Conservation (phyloP, 805 yeast species). For the Lachancea meyersii region DNA sequence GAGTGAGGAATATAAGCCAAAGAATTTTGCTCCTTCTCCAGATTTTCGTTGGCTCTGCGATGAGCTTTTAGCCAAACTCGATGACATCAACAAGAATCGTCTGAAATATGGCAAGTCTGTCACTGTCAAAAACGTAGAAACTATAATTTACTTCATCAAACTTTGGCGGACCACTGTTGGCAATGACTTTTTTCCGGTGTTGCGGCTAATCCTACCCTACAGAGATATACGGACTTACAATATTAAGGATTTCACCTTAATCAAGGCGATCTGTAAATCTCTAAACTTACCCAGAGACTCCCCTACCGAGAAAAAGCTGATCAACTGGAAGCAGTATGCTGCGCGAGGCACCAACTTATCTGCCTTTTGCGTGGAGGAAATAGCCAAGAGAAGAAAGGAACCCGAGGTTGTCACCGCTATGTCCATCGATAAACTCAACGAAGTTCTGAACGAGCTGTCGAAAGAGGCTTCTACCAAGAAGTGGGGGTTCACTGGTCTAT, state of each 20-base stretch:
- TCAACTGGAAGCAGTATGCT: constrained; percentile 43
- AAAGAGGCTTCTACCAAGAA: constrained; percentile 18
- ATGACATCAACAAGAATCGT: constrained; percentile 16
- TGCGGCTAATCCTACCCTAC: constrained; percentile 55
- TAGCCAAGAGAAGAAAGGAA: constrained; percentile 43
- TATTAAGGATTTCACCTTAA: constrained; percentile 58
- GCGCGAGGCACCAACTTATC: constrained; percentile 44
- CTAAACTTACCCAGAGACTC: constrained; percentile 56
- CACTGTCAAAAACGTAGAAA: constrained; percentile 20
- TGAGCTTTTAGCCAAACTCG: constrained; percentile 28
- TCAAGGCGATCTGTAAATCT: constrained; percentile 43
- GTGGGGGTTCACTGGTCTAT: constrained; percentile 17
- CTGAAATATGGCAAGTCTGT: constrained; percentile 16
- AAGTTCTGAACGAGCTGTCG: constrained; percentile 41
- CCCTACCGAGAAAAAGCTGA: constrained; percentile 47
- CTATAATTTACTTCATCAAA: constrained; percentile 38
- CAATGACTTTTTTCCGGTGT: constrained; percentile 58
- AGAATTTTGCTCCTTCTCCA: constrained; percentile 34
- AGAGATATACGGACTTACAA: constrained; percentile 57
- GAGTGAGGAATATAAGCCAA: constrained; percentile 10
- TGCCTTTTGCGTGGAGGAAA: constrained; percentile 42
- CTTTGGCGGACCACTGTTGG: constrained; percentile 54
- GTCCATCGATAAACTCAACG: constrained; percentile 46
- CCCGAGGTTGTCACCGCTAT: constrained; percentile 32
- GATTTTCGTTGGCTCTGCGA: constrained; percentile 35